A percentile compares a stretch with the other conserved stretches of the same genome.
Conservation (phyloP, 2,329 filamentous ascomycete species). For the Eurotiales sp. region DNA sequence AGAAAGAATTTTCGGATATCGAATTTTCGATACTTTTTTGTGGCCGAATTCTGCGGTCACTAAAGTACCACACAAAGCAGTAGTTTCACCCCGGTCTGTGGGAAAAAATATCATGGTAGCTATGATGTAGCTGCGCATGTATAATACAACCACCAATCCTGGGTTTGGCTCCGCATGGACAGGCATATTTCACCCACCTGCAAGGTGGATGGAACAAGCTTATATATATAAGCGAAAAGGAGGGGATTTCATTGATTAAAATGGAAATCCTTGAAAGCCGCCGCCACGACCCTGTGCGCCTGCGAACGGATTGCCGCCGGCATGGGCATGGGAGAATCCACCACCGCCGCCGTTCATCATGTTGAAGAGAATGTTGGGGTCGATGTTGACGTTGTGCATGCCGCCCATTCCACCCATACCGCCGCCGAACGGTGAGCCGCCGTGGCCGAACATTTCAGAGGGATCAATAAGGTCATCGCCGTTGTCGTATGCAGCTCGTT, state of each 20-base stretch:
- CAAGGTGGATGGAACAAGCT: not conserved
- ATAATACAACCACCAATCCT: too few relatives aligned
- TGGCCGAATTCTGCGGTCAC: too few relatives aligned
- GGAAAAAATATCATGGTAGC: too few relatives aligned
- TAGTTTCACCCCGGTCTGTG: too few relatives aligned
- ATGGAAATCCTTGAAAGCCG: constrained; percentile 56
- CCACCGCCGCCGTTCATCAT: constrained; percentile 67
- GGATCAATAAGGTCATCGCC: constrained; percentile 89
- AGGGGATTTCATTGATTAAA: constrained; percentile 38
- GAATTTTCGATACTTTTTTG: too few relatives aligned
- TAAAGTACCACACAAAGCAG: too few relatives aligned
- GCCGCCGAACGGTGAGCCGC: constrained; percentile 50
- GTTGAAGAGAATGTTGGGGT: constrained; percentile 74
- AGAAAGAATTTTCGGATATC: too few relatives aligned
- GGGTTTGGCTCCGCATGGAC: not conserved
- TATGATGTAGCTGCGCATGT: too few relatives aligned
- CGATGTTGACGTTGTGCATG: constrained; percentile 53
- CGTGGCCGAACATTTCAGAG: constrained; percentile 74
- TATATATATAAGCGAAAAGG: not conserved
- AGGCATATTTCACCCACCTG: not conserved
- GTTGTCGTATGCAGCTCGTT: constrained; percentile 84
- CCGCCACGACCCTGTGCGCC: constrained; percentile 39
- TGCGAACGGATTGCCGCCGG: constrained; percentile 45
- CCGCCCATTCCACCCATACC: constrained; percentile 47
- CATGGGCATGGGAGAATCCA: constrained; percentile 49